Evolutionary conservation across 2,329 filamentous ascomycete genomes (phyloP).

Genomic region (Aureobasidium sp.): DNA sequence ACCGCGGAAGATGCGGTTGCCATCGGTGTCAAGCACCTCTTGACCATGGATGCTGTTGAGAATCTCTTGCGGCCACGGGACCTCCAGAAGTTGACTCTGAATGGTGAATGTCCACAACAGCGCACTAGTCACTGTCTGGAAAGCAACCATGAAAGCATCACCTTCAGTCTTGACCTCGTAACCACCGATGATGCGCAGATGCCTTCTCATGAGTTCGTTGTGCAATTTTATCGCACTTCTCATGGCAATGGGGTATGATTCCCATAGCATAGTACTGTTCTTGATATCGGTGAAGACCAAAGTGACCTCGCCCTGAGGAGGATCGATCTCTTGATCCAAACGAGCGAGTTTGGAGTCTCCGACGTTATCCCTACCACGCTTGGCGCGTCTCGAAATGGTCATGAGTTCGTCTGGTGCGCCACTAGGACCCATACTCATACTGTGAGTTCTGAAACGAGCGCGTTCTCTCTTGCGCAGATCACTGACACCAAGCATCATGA

Average conservation of each 20-base stretch:
- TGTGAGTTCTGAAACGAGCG: slow-evolving; percentile 66
- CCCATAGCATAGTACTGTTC: slow-evolving; percentile 93
- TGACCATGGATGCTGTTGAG: slow-evolving; percentile 78
- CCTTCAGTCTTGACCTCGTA: slow-evolving; percentile 99
- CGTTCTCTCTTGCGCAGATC: slow-evolving; percentile 82
- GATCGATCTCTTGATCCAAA: slow-evolving; percentile 82
- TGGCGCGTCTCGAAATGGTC: slow-evolving; percentile 54
- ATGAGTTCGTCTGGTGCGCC: slow-evolving; percentile 65
- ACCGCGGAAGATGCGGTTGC: slow-evolving; percentile 84
- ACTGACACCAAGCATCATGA: slow-evolving; percentile 93
- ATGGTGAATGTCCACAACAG: slow-evolving; percentile 95
- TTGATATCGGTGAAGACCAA: slow-evolving; percentile 99
- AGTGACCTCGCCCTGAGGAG: slow-evolving; percentile 80
- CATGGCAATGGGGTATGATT: slow-evolving; percentile 92
- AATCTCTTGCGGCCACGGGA: slow-evolving; percentile 89
- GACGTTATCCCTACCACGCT: slow-evolving; percentile 48
- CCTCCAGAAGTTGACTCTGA: slow-evolving; percentile 77
- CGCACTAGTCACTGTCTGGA: slow-evolving; percentile 89
- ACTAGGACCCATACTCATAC: slow-evolving; percentile 75
- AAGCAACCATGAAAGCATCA: slow-evolving; percentile 98
- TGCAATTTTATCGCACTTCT: slow-evolving; percentile 93
- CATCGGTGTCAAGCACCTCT: slow-evolving; percentile 72
- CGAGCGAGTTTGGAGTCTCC: slow-evolving; percentile 80
- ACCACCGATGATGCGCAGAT: slow-evolving; percentile 85
- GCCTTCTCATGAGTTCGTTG: slow-evolving; percentile 92